Conservation (phyloP, 2,329 filamentous ascomycete genomes). For the Byssothecium circinans region DNA sequence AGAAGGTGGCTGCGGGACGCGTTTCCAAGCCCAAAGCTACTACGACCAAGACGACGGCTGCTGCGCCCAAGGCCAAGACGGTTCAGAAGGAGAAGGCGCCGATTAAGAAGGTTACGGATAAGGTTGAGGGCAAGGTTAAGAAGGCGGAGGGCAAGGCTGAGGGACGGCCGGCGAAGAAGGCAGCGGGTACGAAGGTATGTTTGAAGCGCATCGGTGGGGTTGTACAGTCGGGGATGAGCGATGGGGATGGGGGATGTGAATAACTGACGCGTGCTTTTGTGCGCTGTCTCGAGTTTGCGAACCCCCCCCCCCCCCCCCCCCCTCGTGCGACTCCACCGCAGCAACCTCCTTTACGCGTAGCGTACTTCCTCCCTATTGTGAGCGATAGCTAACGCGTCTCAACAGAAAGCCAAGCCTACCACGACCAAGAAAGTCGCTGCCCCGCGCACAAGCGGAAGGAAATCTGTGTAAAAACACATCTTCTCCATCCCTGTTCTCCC, state of each 20-base stretch:
- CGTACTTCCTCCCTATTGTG: no score
- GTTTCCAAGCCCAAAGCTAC: conserved; percentile 28
- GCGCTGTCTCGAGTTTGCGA: no score
- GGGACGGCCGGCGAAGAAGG: conserved; percentile 33
- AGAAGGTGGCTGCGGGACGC: conserved; percentile 39
- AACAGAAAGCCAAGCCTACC: conserved; percentile 16
- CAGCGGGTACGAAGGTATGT: conserved; percentile 7
- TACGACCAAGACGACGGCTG: conserved; percentile 10
- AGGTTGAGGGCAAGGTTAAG: conserved; percentile 25
- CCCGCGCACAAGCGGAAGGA: conserved; percentile 19
- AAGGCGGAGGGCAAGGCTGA: conserved; percentile 27
- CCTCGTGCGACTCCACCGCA: no score
- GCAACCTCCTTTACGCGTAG: no score
- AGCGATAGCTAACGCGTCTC: not conserved
- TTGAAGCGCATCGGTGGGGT: no score
- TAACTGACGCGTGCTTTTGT: no score
- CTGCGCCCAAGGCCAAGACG: conserved; percentile 20
- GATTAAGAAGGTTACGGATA: conserved; percentile 31
- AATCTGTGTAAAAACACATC: conserved; percentile 5
- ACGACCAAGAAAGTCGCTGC: conserved; percentile 21
- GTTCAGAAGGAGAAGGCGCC: conserved; percentile 29
- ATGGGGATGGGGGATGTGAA: no score
- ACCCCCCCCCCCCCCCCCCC: no score
- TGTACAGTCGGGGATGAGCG: no score
- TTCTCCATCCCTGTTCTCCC: not conserved